Evolutionary conservation across 2,329 filamentous ascomycete species (phyloP), one percentile per base, ranked within the genome.

Genomic region (Cladobotryum mycophilum): DNA sequence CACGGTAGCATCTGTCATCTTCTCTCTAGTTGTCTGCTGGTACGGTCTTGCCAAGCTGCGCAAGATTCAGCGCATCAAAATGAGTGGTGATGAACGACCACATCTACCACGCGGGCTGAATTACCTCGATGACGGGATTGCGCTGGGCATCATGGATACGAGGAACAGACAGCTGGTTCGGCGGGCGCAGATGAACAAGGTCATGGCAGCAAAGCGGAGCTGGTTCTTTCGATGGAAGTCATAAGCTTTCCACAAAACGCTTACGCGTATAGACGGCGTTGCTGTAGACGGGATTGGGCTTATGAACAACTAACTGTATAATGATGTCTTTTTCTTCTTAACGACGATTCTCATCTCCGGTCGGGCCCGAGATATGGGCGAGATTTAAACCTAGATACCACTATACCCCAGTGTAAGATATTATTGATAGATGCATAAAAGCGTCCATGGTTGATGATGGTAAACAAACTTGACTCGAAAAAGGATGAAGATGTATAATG

Each of bases 21-120:
- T 91, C 66, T 89, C 88, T 13, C 78, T 85, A 49, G 60, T 91
- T 8, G 88, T 96, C 47, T 92, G 88, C 71, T 79, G 81, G 61
- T 96, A 92, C 68, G 91, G 93, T 5, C 77, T 97, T 44, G 76
- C 79, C 47, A 95, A 89, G 68, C 78, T 99, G 56, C 83, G 88
- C 57, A 87, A 86, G 64, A 87, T 96, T 22, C 89, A 95, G 73
- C 81, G 89, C 54, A 84, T 96, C 56, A 88, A 86, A 64, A 96
- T 96, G 89, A 91, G 70, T 62, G 67, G 70, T 54, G 67, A 67
- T 48, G 71, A 74, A 56, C 62, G 69, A 41, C 66, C 69, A 3
- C 62, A 65, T 17, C 57, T 73, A 40, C 65, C 69, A 3, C 66
- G 69, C 5, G 64, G 58, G 53, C 68, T 65, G 56, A 70, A 71